phyloP scores from a whole-genome alignment of 352 stramenopile species.

The Elongisporangium undulatum region DNA sequence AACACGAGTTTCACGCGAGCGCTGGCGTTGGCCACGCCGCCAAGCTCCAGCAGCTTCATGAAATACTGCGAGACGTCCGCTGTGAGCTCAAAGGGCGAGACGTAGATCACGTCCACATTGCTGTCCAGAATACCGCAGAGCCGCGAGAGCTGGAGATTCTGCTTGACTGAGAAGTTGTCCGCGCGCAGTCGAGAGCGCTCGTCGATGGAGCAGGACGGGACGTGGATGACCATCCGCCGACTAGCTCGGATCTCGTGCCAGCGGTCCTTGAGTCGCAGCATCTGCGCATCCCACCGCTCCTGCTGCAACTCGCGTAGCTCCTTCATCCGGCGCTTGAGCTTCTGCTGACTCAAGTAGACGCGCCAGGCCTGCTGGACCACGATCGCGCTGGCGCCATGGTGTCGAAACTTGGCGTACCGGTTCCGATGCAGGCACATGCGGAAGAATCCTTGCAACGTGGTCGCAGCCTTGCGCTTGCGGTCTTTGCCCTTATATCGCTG shows the following conservation, averaged over 20 bases:
- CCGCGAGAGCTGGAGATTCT: constrained; percentile 83
- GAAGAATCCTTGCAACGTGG: constrained; percentile 66
- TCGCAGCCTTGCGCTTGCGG: constrained; percentile 51
- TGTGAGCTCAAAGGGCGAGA: constrained; percentile 77
- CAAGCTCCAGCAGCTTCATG: constrained; percentile 82
- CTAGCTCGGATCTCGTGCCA: constrained; percentile 47
- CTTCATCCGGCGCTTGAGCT: constrained; percentile 33
- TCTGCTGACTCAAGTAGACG: constrained; percentile 34
- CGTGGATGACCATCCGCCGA: constrained; percentile 69
- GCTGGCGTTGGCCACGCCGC: constrained; percentile 46
- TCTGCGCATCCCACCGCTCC: constrained; percentile 36
- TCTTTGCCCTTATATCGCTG: constrained; percentile 79
- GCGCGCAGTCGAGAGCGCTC: constrained; percentile 57
- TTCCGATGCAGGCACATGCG: constrained; percentile 54
- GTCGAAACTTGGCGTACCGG: constrained; percentile 35
- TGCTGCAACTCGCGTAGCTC: constrained; percentile 29
- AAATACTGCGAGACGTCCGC: constrained; percentile 77
- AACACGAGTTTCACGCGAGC: constrained; percentile 77
- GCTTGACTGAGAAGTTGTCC: constrained; percentile 63
- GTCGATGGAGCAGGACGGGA: constrained; percentile 77
- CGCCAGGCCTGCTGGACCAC: constrained; percentile 65
- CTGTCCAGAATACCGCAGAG: constrained; percentile 64
- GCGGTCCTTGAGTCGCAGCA: constrained; percentile 37
- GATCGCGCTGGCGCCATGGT: constrained; percentile 34
- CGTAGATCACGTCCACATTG: constrained; percentile 87